Base-by-base conservation (phyloP, 768 basidiomycete species). In the Ephemerocybe angulata region DNA sequence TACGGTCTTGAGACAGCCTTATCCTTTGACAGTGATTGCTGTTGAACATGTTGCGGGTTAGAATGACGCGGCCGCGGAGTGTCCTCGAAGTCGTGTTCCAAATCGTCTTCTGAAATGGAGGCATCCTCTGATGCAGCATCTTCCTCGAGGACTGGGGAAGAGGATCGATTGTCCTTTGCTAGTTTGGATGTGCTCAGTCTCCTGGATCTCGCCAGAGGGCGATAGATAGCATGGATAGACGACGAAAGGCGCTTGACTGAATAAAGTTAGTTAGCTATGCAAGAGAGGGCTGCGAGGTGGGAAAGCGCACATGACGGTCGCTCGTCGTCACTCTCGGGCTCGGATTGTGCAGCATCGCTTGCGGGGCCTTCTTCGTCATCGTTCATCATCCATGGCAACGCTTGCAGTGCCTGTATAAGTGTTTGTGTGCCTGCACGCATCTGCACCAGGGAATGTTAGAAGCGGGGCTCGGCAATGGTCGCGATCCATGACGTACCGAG, bases 341-440 rank as follows among this genome's bases (percentile, higher is more conserved):
- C 81, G 13, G 68, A 69, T 28, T 76, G 71, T 53, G 70, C 71
- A 3, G 67, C 63, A 47, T 75, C 70, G 44, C 74, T 75, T 55
- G 73, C 68, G 11, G 75, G 63, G 27, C 76, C 69, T 46, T 86
- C 88, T 37, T 88, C 86, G 29, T 87, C 85, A 53, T 91, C 87
- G 8, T 80, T 76, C 56, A 85, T 83, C 30, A 80, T 77, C 87
- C 86, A 89, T 19, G 91, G 92, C 38, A 93, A 76, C 1, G 90
- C 91, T 63, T 93, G 91, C 13, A 93, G 76, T 3, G 89, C 91
- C 71, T 93, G 91, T 35, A 93, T 93, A 48, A 93, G 81, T 2
- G 91, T 89, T 66, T 93, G 92, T 2, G 91, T 93, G 15, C 91
- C 91, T 24, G 85, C 83, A 37, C 89, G 86, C 84, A 93, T 88